Percentiles rank a stretch among this genome's conserved stretches.
Conservation (phyloP, 1,284 basidiomycete species). For the Cystobasidiaceae sp. region DNA sequence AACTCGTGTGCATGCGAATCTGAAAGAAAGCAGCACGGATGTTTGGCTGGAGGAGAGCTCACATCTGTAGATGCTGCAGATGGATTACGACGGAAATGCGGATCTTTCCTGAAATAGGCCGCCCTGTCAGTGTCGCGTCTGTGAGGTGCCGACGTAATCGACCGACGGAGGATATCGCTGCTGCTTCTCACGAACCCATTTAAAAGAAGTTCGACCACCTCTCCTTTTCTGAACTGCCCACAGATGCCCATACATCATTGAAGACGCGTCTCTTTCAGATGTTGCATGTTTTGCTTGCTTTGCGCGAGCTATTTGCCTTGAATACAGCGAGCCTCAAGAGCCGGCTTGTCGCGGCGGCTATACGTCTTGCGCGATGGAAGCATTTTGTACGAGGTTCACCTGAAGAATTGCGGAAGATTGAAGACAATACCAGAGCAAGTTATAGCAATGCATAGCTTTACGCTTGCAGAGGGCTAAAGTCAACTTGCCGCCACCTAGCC, state of each 20-base stretch:
- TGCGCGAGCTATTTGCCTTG: not conserved
- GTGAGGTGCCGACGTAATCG: not conserved
- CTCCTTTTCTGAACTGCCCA: too few species aligned
- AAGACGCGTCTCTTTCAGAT: not conserved
- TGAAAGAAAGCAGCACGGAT: too few species aligned
- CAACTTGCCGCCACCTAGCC: not conserved
- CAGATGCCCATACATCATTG: too few species aligned
- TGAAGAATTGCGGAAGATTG: not conserved
- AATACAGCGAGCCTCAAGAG: not conserved
- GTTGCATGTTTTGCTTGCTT: too few species aligned
- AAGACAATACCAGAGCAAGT: not conserved
- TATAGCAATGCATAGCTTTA: too few species aligned
- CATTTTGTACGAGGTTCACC: not conserved
- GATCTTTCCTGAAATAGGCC: not conserved
- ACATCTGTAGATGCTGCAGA: constrained; percentile 37
- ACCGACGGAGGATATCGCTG: too few species aligned
- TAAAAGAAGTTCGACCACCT: too few species aligned
- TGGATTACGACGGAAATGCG: constrained; percentile 37
- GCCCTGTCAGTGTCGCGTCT: not conserved
- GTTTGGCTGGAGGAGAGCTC: constrained; percentile 35
- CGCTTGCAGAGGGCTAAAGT: not conserved
- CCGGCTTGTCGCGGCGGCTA: not conserved
- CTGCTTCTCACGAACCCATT: too few species aligned
- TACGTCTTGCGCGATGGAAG: not conserved
- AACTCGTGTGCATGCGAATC: too few species aligned